Conservation (phyloP, 2,329 filamentous ascomycete species). For the Cladosporium sphaerospermum region DNA sequence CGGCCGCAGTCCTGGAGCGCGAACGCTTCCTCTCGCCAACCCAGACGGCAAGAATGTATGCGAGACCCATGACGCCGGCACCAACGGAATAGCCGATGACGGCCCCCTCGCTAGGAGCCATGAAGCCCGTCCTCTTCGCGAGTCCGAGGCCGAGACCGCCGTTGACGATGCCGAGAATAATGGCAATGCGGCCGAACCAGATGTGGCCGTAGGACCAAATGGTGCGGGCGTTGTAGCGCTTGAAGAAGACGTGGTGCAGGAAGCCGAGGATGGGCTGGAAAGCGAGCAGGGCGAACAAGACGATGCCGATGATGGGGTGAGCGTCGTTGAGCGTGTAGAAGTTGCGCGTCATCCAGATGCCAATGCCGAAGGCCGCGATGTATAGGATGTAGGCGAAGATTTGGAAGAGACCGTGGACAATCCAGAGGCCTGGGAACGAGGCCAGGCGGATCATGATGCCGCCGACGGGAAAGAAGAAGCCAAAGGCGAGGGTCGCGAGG, state of each 20-base stretch:
- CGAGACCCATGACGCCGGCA: conserved; percentile 42
- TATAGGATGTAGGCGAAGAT: conserved; percentile 43
- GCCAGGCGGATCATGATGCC: conserved; percentile 41
- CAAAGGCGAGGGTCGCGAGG: conserved; percentile 41
- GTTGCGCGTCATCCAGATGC: conserved; percentile 41
- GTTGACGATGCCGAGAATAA: conserved; percentile 51
- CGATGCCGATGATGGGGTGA: conserved; percentile 50
- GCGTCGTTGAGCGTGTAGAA: conserved; percentile 30
- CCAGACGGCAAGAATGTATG: conserved; percentile 32
- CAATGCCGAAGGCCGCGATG: conserved; percentile 47
- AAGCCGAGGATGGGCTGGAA: conserved; percentile 51
- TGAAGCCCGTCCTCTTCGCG: conserved; percentile 34
- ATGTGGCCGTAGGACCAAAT: conserved; percentile 46
- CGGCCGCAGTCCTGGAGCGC: neutral
- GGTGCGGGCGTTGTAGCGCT: conserved; percentile 40
- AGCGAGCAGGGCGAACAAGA: conserved; percentile 46
- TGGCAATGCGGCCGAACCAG: conserved; percentile 48
- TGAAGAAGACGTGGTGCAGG: conserved; percentile 48
- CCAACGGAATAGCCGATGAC: conserved; percentile 47
- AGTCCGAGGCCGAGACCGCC: conserved; percentile 49
- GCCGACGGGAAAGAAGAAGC: conserved; percentile 42
- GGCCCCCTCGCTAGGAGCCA: conserved; percentile 25
- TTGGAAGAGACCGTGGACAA: conserved; percentile 45
- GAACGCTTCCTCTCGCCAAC: conserved; percentile 13
- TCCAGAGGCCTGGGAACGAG: conserved; percentile 40